Evolutionary conservation across 345 rosid species (phyloP), one percentile per base, ranked within the genome.

Genomic region (Aquilaria malaccensis): DNA sequence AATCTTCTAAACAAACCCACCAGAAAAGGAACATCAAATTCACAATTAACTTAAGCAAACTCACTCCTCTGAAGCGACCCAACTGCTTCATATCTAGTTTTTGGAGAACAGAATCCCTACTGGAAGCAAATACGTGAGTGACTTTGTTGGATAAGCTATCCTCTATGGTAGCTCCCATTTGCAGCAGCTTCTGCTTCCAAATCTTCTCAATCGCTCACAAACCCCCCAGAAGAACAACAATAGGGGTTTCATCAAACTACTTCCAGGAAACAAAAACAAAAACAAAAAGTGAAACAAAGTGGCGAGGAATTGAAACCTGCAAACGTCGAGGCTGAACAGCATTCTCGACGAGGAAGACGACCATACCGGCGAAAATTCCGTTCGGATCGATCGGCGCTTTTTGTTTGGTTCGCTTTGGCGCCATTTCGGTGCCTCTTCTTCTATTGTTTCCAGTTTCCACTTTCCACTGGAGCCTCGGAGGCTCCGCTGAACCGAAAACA

Each of bases 111-210:
- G 73, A 67, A 64, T 77, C 53, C 10, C 73, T 65, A 68, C 61
- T 74, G 76, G 72, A 71, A 15, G 89, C 97, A 48, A 92, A 75
- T 63, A 89, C 71, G 72, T 83, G 89, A 57, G 82, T 85, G 50
- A 82, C 86, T 60, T 68, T 83, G 57, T 77, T 80, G 6, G 85
- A 79, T 52, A 87, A 64, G 45, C 74, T 67, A 67, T 76, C 79
- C 69, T 75, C 85, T 11, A 89, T 37, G 7, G 66, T 56, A 14
- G 93, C 96, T 63, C 96, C 97, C 95, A 85, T 85, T 73, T 89
- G 98, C 43, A 83, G 66, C 60, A 92, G 79, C 76, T 83, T 92
- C 73, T 85, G 87, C 87, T 78, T 89, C 98, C 96, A 92, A 43
- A 92, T 84, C 96, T 92, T 70, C 43, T 37, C 43, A 9, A 37